Conservation (phyloP, 805 yeast genomes). For the Kodamaea sagamina region DNA sequence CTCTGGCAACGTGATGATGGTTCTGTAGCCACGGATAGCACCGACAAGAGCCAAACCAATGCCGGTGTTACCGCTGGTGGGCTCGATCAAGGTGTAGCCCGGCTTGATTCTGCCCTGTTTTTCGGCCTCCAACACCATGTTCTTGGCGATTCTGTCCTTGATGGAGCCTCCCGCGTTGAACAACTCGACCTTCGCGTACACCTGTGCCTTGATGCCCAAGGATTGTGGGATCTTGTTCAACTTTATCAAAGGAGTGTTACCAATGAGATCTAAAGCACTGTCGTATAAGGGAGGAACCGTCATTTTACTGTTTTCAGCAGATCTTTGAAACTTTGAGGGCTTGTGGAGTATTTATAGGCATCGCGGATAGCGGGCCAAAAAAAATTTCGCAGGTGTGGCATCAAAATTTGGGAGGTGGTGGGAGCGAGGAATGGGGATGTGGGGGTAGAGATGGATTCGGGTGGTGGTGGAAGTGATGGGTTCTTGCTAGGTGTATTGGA, state of each 20-base stretch:
- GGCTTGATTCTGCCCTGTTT: constrained; percentile 75
- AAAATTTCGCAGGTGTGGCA: constrained; percentile 11
- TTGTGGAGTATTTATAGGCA: constrained; percentile 1
- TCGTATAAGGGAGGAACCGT: constrained; percentile 43
- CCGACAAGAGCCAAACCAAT: constrained; percentile 86
- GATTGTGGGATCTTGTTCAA: constrained; percentile 77
- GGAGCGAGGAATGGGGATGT: not conserved
- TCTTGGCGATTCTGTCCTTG: constrained; percentile 83
- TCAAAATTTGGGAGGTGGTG: constrained; percentile 1
- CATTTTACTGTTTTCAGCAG: constrained; percentile 8
- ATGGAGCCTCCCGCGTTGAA: constrained; percentile 91
- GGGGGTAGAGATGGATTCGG: too few relatives aligned
- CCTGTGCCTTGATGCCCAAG: constrained; percentile 68
- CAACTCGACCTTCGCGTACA: constrained; percentile 74
- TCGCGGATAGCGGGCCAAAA: constrained; percentile 5
- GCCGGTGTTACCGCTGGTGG: constrained; percentile 91
- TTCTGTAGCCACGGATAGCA: constrained; percentile 83
- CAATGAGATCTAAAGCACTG: constrained; percentile 72
- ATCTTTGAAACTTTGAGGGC: not conserved
- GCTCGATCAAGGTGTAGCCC: constrained; percentile 84
- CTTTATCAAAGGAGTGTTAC: constrained; percentile 80
- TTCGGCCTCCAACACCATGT: constrained; percentile 88
- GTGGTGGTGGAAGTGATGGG: too few relatives aligned
- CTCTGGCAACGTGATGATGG: constrained; percentile 86
- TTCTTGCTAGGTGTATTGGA: too few relatives aligned